Evolutionary conservation across 1,284 basidiomycete species (phyloP).

Genomic region (Ustilago crameri): DNA sequence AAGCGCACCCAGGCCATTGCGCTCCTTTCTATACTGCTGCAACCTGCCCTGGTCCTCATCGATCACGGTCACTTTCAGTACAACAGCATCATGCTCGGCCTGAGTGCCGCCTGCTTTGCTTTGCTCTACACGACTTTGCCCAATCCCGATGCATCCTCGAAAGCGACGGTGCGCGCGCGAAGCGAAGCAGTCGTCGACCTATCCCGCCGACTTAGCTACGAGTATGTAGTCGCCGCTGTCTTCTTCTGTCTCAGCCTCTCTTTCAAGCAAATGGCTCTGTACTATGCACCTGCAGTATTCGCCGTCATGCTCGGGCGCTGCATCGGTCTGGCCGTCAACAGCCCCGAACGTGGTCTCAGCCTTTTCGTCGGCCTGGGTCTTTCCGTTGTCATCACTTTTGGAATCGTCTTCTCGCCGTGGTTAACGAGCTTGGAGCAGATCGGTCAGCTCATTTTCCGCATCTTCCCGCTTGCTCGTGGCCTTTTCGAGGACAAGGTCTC

Average conservation of each 20-base stretch:
- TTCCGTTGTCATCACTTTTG: constrained; percentile 72
- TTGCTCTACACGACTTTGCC: constrained; percentile 61
- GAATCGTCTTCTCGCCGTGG: constrained; percentile 80
- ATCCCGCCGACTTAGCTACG: constrained; percentile 61
- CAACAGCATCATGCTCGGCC: constrained; percentile 67
- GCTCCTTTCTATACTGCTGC: constrained; percentile 75
- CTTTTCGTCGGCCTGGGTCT: constrained; percentile 78
- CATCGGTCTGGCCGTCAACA: constrained; percentile 82
- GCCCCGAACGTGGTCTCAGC: constrained; percentile 74
- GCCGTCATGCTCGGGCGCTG: constrained; percentile 66
- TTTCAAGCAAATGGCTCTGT: constrained; percentile 96
- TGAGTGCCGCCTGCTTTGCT: constrained; percentile 56
- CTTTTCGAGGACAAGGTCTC: constrained; percentile 96
- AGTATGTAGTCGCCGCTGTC: constrained; percentile 79
- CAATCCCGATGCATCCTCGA: constrained; percentile 46
- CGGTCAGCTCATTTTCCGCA: constrained; percentile 77
- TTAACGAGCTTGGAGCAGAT: constrained; percentile 74
- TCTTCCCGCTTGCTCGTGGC: constrained; percentile 89
- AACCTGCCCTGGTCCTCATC: constrained; percentile 83
- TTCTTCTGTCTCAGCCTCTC: constrained; percentile 83
- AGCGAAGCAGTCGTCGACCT: constrained; percentile 49
- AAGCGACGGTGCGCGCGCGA: constrained; percentile 6
- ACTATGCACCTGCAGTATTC: constrained; percentile 82
- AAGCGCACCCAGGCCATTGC: constrained; percentile 59
- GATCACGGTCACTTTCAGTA: constrained; percentile 91